phyloP scores from a whole-genome alignment of 164 flowering plant genomes.

The Liriodendron chinense region DNA sequence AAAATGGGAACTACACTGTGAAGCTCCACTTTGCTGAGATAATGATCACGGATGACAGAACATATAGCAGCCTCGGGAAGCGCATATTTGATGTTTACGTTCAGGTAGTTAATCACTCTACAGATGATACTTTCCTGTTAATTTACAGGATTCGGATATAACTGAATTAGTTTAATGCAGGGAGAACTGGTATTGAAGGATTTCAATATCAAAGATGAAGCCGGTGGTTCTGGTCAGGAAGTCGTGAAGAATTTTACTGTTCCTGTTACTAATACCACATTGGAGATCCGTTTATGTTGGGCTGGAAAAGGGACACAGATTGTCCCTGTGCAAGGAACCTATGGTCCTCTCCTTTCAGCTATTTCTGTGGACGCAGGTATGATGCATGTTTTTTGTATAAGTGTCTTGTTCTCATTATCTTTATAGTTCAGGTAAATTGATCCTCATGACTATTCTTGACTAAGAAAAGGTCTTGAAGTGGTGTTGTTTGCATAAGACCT shows the following conservation, averaged over 20 bases:
- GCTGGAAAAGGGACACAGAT: slow-evolving; percentile 43
- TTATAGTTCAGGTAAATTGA: too few relatives aligned
- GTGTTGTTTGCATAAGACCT: too few relatives aligned
- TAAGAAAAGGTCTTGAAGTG: too few relatives aligned
- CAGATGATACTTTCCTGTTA: not conserved
- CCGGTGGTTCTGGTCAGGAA: slow-evolving; percentile 30
- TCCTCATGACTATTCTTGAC: too few relatives aligned
- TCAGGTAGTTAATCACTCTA: slow-evolving; percentile 39
- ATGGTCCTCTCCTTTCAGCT: slow-evolving; percentile 56
- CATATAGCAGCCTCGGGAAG: slow-evolving; percentile 58
- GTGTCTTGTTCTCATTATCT: not conserved
- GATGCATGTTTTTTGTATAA: not conserved
- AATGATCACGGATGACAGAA: slow-evolving; percentile 42
- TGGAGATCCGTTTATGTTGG: slow-evolving; percentile 42
- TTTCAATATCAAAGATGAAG: slow-evolving; percentile 38
- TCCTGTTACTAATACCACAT: slow-evolving; percentile 21
- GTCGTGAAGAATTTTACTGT: slow-evolving; percentile 17
- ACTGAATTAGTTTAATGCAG: slow-evolving; percentile 16
- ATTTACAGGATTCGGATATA: not conserved
- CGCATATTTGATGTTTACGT: slow-evolving; percentile 65
- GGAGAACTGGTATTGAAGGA: slow-evolving; percentile 29
- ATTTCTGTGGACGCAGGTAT: slow-evolving; percentile 35
- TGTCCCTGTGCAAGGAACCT: slow-evolving; percentile 36
- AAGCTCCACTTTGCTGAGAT: slow-evolving; percentile 74
- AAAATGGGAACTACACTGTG: slow-evolving; percentile 55